Base-by-base conservation (phyloP, 352 stramenopile species). In the Phytophthora kernoviae region DNA sequence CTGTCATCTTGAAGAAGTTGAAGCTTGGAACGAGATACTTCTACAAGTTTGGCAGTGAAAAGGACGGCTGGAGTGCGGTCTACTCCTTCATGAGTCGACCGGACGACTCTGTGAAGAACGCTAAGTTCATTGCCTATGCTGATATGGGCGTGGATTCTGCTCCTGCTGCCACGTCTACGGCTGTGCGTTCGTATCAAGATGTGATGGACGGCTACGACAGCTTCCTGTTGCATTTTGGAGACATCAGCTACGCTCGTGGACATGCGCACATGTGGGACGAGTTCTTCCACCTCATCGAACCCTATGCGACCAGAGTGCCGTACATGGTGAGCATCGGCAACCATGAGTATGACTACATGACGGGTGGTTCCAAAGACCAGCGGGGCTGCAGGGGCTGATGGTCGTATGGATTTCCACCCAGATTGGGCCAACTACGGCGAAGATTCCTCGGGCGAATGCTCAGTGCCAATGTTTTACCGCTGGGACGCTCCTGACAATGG, bases 261-360 rank as follows among this genome's bases (percentile, higher is more conserved):
- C 73, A 81, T 12, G 83, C 51, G 5, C 67, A 85, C 22, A 62
- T 87, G 44, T 92, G 83, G 83, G 83, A 92, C 53, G 69, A 92
- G 53, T 90, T 87, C 33, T 90, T 92, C 57, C 73, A 88, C 48
- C 26, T 90, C 20, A 84, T 92, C 40, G 76, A 92, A 54, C 78
- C 77, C 10, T 75, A 79, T 52, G 83, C 83, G 11, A 90, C 80
- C 9, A 73, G 78, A 40, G 78, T 90, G 54, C 83, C 83, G 11
- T 93, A 93, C 66, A 87, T 91, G 81, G 58, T 91, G 18, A 88
- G 83, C 56, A 85, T 93, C 33, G 83, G 81, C 37, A 93, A 91
- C 46, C 83, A 91, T 48, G 83, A 93, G 70, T 93, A 89, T 59
- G 83, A 93, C 59, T 91, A 93, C 52, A 70, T 78, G 44, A 61